Conservation (phyloP, 177 flowering plant species). For the Vitis hybrid region DNA sequence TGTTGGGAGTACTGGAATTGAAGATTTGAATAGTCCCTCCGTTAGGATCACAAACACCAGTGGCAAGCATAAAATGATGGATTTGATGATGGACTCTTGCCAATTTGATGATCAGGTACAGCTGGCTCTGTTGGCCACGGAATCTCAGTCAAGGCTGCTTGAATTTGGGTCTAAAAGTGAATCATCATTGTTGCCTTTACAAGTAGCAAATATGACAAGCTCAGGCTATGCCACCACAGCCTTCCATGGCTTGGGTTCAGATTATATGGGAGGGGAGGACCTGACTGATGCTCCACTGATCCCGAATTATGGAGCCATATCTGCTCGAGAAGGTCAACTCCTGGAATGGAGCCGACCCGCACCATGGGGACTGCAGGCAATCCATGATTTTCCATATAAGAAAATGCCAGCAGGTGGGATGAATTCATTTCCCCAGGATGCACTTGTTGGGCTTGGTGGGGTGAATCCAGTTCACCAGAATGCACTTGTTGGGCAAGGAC, state of each 20-base stretch:
- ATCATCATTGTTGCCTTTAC: constrained; percentile 4
- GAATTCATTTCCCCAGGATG: constrained; percentile 1
- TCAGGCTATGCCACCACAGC: constrained; percentile 1
- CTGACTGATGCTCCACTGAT: background rate
- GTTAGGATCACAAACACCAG: constrained; percentile 6
- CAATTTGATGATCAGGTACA: background rate
- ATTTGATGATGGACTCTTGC: background rate
- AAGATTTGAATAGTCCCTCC: background rate
- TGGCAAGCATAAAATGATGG: background rate
- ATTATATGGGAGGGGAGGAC: background rate
- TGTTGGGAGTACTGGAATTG: background rate
- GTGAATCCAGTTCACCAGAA: constrained; percentile 1
- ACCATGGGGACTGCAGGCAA: constrained; percentile 2
- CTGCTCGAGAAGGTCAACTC: background rate
- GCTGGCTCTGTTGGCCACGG: background rate
- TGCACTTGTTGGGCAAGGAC: constrained; percentile 5
- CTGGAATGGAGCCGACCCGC: constrained; percentile 9
- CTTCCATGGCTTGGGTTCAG: background rate
- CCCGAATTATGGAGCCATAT: background rate
- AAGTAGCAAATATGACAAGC: background rate
- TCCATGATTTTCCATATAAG: constrained; percentile 13
- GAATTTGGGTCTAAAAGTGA: constrained; percentile 13
- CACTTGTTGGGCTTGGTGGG: background rate
- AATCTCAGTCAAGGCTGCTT: constrained; percentile 18
- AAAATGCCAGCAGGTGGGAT: constrained; percentile 5